phyloP scores from a whole-genome alignment of 108 stramenopile species.

The Skeletonema potamos region DNA sequence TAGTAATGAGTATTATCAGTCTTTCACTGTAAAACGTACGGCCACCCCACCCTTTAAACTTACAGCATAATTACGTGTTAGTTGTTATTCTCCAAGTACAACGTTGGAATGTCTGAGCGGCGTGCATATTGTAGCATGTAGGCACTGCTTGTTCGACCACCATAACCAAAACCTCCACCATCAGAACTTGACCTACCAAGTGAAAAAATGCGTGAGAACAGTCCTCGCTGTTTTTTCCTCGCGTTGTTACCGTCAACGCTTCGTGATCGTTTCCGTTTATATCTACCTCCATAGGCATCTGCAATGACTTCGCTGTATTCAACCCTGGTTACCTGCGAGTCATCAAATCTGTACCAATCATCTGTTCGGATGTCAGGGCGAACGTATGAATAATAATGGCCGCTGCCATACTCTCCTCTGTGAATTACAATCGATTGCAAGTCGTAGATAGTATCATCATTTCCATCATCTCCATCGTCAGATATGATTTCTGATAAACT shows the following conservation, averaged over 20 bases:
- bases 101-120: conserved; percentile 52
- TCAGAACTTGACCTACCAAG: conserved; percentile 25
- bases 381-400: conserved; percentile 73
- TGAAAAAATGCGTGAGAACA: conserved; percentile 34
- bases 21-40: too few species aligned
- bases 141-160: conserved; percentile 70
- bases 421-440: conserved; percentile 84
- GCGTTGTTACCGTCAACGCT: conserved; percentile 1
- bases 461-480: conserved; percentile 4
- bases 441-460: conserved; percentile 55
- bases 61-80: neutral
- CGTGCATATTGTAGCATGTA: conserved; percentile 85
- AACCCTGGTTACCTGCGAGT: conserved; percentile 64
- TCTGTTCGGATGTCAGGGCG: conserved; percentile 63
- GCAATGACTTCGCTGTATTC: conserved; percentile 56
- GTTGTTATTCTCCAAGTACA: conserved; percentile 37
- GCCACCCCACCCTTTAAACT: too few species aligned
- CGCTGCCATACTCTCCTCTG: conserved; percentile 74
- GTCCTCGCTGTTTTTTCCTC: conserved; percentile 19
- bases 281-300: conserved; percentile 65
- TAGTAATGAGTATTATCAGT: too few species aligned
- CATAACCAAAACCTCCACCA: conserved; percentile 59
- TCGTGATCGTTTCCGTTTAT: conserved; percentile 5
- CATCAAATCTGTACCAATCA: conserved; percentile 85
- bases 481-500: conserved; percentile 19